Percentiles rank a stretch among this genome's conserved stretches.
phyloP scores from a whole-genome alignment of 257 asterid species.

The Anisodus tanguticus region DNA sequence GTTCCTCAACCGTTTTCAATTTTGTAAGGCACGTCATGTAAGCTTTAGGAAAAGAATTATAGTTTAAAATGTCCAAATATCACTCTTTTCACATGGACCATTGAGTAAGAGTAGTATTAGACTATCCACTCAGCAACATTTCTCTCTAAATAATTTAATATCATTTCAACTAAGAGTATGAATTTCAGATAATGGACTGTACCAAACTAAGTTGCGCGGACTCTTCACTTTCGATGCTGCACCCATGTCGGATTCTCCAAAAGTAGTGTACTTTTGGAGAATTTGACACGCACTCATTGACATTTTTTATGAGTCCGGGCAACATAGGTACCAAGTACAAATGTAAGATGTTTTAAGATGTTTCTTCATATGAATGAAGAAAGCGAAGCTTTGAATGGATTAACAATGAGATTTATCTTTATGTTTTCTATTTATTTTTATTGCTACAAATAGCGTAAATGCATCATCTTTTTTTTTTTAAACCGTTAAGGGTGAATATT shows the following conservation, averaged over 20 bases:
- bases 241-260: no score
- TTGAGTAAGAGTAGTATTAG: neutral
- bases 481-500: neutral
- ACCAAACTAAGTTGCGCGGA: no score
- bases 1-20: neutral
- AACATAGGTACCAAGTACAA: neutral
- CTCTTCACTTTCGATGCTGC: no score
- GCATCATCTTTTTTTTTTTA: neutral
- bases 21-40: neutral
- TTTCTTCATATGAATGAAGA: neutral
- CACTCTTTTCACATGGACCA: neutral
- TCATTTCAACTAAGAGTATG: neutral
- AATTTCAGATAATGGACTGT: neutral
- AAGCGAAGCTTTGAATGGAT: neutral
- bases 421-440: conserved; percentile 1
- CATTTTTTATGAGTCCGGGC: no score
- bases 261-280: no score
- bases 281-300: no score
- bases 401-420: neutral
- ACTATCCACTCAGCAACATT: neutral
- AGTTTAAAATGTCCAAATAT: conserved; percentile 10
- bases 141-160: neutral
- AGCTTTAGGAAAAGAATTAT: neutral
- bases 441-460: neutral
- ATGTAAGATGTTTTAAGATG: neutral